phyloP scores from a whole-genome alignment of 192 early-diverging fungal species.

The Coemansia sp. region DNA sequence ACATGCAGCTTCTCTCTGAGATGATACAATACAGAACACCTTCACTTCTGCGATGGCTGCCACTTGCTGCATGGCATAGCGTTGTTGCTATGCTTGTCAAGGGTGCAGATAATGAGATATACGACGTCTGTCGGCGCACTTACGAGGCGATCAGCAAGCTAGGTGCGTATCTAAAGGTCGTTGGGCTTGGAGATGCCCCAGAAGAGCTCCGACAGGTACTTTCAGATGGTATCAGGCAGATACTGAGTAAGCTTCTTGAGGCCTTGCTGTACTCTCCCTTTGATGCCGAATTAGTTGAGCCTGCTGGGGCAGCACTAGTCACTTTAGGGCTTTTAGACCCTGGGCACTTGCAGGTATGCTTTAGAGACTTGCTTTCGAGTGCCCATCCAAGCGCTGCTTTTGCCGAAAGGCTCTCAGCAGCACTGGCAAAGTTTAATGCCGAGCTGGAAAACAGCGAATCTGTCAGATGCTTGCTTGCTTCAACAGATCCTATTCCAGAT shows the following conservation, averaged over 20 bases:
- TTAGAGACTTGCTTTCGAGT: slow-evolving; percentile 33
- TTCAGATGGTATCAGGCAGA: slow-evolving; percentile 24
- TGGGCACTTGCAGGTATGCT: slow-evolving; percentile 37
- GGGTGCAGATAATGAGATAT: slow-evolving; percentile 39
- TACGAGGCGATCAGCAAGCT: slow-evolving; percentile 51
- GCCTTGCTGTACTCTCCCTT: slow-evolving; percentile 46
- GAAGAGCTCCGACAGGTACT: slow-evolving; percentile 28
- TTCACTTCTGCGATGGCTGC: slow-evolving; percentile 49
- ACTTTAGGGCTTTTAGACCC: slow-evolving; percentile 43
- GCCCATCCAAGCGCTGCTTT: slow-evolving; percentile 12
- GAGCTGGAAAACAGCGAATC: slow-evolving; percentile 31
- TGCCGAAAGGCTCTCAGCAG: slow-evolving; percentile 40
- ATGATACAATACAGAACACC: slow-evolving; percentile 47
- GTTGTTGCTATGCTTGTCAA: slow-evolving; percentile 35
- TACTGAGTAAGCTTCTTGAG: slow-evolving; percentile 38
- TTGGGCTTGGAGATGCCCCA: slow-evolving; percentile 11
- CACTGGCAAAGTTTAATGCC: slow-evolving; percentile 38
- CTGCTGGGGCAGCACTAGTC: slow-evolving; percentile 42
- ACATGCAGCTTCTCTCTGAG: slow-evolving; percentile 47
- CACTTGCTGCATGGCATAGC: slow-evolving; percentile 26
- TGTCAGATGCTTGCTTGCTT: slow-evolving; percentile 18
- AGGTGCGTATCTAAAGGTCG: slow-evolving; percentile 43
- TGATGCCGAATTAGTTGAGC: slow-evolving; percentile 45
- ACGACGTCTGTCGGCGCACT: slow-evolving; percentile 45
- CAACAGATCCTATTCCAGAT: slow-evolving; percentile 28